Evolutionary conservation across 2,329 filamentous ascomycete species (phyloP).

Genomic region (Ophiocordyceps camponoti-leonardi): DNA sequence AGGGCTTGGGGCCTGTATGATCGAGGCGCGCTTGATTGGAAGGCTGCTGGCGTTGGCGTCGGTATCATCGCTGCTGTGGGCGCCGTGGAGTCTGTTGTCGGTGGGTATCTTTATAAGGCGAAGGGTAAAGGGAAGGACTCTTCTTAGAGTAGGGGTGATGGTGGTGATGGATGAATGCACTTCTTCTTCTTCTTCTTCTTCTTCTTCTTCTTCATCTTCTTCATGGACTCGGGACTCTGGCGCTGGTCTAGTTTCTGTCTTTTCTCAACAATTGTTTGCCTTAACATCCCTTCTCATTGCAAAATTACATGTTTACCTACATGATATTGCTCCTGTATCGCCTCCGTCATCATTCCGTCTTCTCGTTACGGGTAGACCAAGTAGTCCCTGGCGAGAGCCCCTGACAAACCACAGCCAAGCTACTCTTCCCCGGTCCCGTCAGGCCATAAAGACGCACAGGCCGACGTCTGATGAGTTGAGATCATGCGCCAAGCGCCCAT

Average conservation of each 20-base stretch:
- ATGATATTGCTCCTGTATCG: background rate
- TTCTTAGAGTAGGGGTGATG: slow-evolving; percentile 2
- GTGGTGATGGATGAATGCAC: background rate
- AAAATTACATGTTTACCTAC: background rate
- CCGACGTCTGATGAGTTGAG: background rate
- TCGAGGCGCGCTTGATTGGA: slow-evolving; percentile 30
- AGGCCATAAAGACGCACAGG: background rate
- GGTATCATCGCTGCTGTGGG: slow-evolving; percentile 32
- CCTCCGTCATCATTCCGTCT: no score
- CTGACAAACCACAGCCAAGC: no score
- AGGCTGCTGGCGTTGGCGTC: slow-evolving; percentile 30
- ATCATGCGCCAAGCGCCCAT: background rate
- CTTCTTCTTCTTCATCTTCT: no score
- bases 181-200: no score
- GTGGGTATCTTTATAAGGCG: slow-evolving; percentile 24
- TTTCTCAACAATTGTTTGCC: background rate
- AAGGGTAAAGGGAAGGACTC: slow-evolving; percentile 17
- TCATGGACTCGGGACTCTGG: background rate
- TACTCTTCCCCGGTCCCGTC: no score
- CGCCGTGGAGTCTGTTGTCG: slow-evolving; percentile 29
- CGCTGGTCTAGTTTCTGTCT: background rate
- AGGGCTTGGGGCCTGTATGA: slow-evolving; percentile 39
- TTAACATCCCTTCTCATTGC: background rate
- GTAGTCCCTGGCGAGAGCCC: no score
- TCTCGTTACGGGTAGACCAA: no score